phyloP scores from a whole-genome alignment of 1,284 basidiomycete species.

The Trichosporon faecale region DNA sequence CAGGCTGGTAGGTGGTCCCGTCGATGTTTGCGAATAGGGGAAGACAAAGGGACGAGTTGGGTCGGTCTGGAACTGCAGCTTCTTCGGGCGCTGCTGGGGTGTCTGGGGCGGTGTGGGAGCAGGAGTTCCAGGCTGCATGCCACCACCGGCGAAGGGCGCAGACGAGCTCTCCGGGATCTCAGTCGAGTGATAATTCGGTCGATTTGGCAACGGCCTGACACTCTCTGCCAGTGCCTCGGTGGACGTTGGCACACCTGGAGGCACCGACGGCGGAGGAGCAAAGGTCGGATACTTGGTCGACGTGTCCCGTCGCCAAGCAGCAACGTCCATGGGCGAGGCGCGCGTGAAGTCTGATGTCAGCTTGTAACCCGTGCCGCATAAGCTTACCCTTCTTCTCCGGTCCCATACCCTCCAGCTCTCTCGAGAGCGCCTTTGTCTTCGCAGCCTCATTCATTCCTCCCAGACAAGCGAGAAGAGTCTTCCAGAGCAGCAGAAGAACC shows the following conservation, averaged over 20 bases:
- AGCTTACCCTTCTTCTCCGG: conserved; percentile 59
- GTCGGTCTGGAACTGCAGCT: conserved; percentile 98
- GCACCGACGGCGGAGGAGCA: conserved; percentile 58
- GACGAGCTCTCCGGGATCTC: conserved; percentile 35
- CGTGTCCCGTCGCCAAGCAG: conserved; percentile 80
- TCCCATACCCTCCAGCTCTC: conserved; percentile 74
- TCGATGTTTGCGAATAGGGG: conserved; percentile 71
- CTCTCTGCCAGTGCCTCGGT: conserved; percentile 75
- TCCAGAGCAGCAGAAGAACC: conserved; percentile 92
- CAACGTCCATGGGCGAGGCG: conserved; percentile 81
- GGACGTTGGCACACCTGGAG: conserved; percentile 44
- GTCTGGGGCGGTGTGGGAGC: conserved; percentile 85
- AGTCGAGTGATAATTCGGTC: conserved; percentile 74
- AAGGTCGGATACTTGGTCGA: conserved; percentile 93
- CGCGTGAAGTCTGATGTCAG: conserved; percentile 61
- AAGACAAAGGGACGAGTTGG: conserved; percentile 92
- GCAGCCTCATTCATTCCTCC: conserved; percentile 84
- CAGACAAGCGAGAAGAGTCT: conserved; percentile 84
- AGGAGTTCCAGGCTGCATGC: conserved; percentile 66
- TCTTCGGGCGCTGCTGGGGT: conserved; percentile 78
- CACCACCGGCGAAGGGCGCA: conserved; percentile 19
- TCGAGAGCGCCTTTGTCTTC: conserved; percentile 77
- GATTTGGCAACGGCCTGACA: conserved; percentile 85
- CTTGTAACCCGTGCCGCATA: not conserved
- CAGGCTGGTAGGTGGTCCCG: conserved; percentile 51